Percentiles rank a stretch among this genome's conserved stretches.
Conservation (phyloP, 345 rosid species). For the Populus deltoides region DNA sequence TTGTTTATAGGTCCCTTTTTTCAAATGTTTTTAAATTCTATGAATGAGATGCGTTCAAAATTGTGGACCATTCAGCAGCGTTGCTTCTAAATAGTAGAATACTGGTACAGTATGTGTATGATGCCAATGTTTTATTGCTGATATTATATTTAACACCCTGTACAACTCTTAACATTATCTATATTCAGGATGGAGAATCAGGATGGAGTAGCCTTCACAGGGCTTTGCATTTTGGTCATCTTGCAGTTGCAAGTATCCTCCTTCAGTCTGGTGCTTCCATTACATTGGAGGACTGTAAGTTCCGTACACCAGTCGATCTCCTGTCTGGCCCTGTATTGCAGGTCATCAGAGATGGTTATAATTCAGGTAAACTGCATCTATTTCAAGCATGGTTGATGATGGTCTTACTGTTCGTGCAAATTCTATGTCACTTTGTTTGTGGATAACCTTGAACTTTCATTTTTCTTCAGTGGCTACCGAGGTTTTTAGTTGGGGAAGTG, state of each 20-base stretch:
- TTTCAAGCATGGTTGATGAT: conserved; percentile 10
- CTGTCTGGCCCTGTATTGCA: conserved; percentile 88
- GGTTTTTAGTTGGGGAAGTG: conserved; percentile 98
- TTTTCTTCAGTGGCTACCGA: conserved; percentile 65
- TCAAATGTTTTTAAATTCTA: too few relatives aligned
- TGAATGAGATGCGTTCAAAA: background rate
- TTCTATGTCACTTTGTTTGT: conserved; percentile 1
- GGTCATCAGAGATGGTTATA: conserved; percentile 45
- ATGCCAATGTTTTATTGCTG: background rate
- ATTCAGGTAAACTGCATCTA: conserved; percentile 48
- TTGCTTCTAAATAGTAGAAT: too few relatives aligned
- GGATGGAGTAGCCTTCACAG: conserved; percentile 98
- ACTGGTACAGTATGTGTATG: too few relatives aligned
- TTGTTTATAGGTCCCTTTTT: too few relatives aligned
- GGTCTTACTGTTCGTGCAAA: conserved; percentile 11
- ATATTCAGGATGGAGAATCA: conserved; percentile 94
- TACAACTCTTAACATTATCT: conserved; percentile 1
- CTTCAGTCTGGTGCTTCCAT: conserved; percentile 76
- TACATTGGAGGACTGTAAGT: conserved; percentile 66
- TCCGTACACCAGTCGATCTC: conserved; percentile 75
- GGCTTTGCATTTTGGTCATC: conserved; percentile 98
- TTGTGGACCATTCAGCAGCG: background rate
- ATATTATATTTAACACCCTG: background rate
- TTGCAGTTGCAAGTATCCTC: conserved; percentile 84
- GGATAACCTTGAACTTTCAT: conserved; percentile 10